A percentile compares a stretch with the other conserved stretches of the same genome.
Conservation (phyloP, 805 yeast species). For the Zygosaccharomyces pseudorouxii region DNA sequence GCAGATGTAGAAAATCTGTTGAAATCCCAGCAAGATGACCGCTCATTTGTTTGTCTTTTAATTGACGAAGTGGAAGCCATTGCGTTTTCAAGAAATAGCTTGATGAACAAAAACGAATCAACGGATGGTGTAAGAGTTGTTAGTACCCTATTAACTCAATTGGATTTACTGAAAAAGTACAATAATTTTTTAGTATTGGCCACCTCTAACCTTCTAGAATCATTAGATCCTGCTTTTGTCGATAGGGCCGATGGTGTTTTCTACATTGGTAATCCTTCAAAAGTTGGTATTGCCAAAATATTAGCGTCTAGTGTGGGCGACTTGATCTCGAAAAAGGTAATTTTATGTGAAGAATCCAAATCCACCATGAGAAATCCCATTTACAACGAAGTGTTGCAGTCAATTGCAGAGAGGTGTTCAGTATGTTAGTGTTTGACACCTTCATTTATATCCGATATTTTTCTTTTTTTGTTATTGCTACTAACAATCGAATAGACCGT, state of each 20-base stretch:
- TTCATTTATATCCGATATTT: neutral
- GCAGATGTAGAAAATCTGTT: conserved; percentile 32
- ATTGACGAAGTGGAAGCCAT: conserved; percentile 47
- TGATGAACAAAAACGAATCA: conserved; percentile 38
- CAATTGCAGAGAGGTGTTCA: conserved; percentile 22
- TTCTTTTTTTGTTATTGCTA: neutral
- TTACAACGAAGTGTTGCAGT: conserved; percentile 13
- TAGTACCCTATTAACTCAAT: conserved; percentile 40
- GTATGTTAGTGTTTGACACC: conserved; percentile 21
- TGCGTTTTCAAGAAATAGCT: conserved; percentile 38
- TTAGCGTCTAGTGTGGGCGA: conserved; percentile 29
- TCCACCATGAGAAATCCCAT: conserved; percentile 3
- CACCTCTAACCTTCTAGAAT: conserved; percentile 39
- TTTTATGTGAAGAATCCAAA: conserved; percentile 7
- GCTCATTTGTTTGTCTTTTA: conserved; percentile 34
- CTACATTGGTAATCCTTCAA: conserved; percentile 36
- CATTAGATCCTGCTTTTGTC: conserved; percentile 42
- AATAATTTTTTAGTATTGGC: conserved; percentile 38
- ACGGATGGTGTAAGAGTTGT: conserved; percentile 43
- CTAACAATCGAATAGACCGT: conserved; percentile 18
- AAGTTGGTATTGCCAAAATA: conserved; percentile 30
- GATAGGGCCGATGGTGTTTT: conserved; percentile 42
- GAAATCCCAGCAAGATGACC: conserved; percentile 12
- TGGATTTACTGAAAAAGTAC: conserved; percentile 38
- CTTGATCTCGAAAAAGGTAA: conserved; percentile 18